Base-by-base conservation (phyloP, 1,284 basidiomycete genomes). In the Phellinidium pouzarii region DNA sequence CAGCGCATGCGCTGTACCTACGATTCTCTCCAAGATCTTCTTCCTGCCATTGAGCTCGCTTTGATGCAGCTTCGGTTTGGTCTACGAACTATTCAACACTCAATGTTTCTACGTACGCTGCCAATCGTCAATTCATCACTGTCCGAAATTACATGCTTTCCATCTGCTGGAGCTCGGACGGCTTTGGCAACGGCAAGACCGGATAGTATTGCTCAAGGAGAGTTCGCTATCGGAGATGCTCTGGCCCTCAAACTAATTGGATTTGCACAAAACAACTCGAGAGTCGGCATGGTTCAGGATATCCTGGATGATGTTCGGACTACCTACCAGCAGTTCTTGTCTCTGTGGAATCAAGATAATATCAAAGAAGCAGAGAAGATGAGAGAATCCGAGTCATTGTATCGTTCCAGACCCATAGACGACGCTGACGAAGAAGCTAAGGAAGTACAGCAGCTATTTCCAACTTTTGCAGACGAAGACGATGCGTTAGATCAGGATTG, bases 371-470 rank as follows among this genome's bases (percentile, higher is more conserved):
- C 80, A 42, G 78, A 89, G 58, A 76, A 71, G 17, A 79, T 81
- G 36, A 77, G 79, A 37, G 82, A 82, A 31, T 77, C 82, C 0
- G 79, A 81, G 27, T 89, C 88, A 46, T 68, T 99, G 17, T 99
- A 97, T 74, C 86, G 87, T 37, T 75, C 77, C 51, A 83, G 79
- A 41, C 76, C 76, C 52, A 68, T 78, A 25, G 77, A 82, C 27
- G 94, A 94, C 57, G 80, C 80, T 8, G 87, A 90, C 59, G 63
- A 77, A 34, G 89, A 95, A 62, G 89, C 89, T 65, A 74, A 76
- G 56, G 94, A 97, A 62, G 91, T 96, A 64, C 70, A 80, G 22
- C 68, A 77, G 2, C 67, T 96, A 44, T 97, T 98, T 68, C 93
- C 94, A 1, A 80, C 83, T 19, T 97, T 87, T 62, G 86, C 85